phyloP scores from a whole-genome alignment of 2,329 filamentous ascomycete genomes.

The Cordyceps javanica region DNA sequence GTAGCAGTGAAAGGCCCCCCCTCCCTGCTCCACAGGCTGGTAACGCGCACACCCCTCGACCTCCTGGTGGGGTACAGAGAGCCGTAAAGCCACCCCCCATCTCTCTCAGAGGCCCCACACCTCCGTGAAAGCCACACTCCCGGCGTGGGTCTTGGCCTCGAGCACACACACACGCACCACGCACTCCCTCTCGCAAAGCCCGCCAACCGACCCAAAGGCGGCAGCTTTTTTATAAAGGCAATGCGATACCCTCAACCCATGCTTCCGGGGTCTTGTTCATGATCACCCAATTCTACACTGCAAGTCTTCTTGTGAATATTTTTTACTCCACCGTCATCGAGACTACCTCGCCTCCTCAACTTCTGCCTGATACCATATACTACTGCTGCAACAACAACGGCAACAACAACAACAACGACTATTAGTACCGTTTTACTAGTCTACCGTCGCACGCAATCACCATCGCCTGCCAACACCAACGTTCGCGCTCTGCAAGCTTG shows the following conservation, averaged over 20 bases:
- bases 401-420: not conserved
- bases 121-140: not conserved
- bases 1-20: not conserved
- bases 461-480: not conserved
- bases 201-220: not conserved
- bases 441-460: conserved; percentile 14
- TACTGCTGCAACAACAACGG: not conserved
- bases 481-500: not conserved
- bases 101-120: not conserved
- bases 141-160: not conserved
- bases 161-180: not conserved
- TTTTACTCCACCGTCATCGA: not conserved
- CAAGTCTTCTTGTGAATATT: not conserved
- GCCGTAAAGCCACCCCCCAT: not conserved
- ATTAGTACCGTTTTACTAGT: not conserved
- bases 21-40: not conserved
- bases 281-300: conserved; percentile 4
- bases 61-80: not conserved
- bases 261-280: conserved; percentile 5
- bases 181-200: not conserved
- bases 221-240: conserved; percentile 1
- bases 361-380: not conserved
- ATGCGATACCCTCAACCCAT: conserved; percentile 2
- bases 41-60: not conserved
- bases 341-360: not conserved